These are phyloP conservation scores for Nissolia schottii DNA, from an alignment of 306 rosid species.

Conservation along the genomic window DNA sequence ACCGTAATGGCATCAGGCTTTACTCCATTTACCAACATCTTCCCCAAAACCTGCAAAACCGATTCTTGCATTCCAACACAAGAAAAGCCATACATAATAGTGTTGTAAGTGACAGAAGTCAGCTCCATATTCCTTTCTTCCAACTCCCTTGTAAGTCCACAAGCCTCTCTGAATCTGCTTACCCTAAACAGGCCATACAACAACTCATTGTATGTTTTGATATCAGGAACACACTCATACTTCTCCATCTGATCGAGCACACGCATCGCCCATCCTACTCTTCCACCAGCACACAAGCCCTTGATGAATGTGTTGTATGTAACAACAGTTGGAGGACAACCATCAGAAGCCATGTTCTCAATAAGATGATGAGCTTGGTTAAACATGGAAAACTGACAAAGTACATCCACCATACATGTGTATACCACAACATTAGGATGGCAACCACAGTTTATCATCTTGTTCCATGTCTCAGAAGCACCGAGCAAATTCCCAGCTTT, in stretches of 20 bases:
- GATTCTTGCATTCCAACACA: slow-evolving; percentile 47
- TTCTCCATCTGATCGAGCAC: slow-evolving; percentile 60
- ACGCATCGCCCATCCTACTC: slow-evolving; percentile 57
- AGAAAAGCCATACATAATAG: slow-evolving; percentile 66
- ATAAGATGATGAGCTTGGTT: slow-evolving; percentile 53
- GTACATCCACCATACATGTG: slow-evolving; percentile 79
- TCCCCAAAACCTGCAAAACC: slow-evolving; percentile 61
- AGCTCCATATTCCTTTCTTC: slow-evolving; percentile 44
- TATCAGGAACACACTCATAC: slow-evolving; percentile 60
- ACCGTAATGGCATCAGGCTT: slow-evolving; percentile 53
- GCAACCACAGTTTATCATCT: slow-evolving; percentile 62
- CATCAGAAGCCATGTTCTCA: slow-evolving; percentile 57
- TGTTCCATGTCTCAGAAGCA: slow-evolving; percentile 76
- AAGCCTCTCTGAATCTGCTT: slow-evolving; percentile 55
- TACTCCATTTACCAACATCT: slow-evolving; percentile 60
- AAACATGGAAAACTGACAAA: slow-evolving; percentile 62
- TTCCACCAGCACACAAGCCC: slow-evolving; percentile 60
- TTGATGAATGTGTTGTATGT: slow-evolving; percentile 72
- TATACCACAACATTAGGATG: slow-evolving; percentile 76
- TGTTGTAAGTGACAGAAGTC: slow-evolving; percentile 68
- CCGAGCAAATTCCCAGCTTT: slow-evolving; percentile 56
- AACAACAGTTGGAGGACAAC: slow-evolving; percentile 70
- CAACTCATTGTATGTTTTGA: slow-evolving; percentile 68
- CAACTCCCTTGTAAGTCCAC: slow-evolving; percentile 52
- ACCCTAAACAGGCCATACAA: slow-evolving; percentile 66